Conservation (phyloP, 495 filamentous ascomycete genomes). For the Daldinia childiae region DNA sequence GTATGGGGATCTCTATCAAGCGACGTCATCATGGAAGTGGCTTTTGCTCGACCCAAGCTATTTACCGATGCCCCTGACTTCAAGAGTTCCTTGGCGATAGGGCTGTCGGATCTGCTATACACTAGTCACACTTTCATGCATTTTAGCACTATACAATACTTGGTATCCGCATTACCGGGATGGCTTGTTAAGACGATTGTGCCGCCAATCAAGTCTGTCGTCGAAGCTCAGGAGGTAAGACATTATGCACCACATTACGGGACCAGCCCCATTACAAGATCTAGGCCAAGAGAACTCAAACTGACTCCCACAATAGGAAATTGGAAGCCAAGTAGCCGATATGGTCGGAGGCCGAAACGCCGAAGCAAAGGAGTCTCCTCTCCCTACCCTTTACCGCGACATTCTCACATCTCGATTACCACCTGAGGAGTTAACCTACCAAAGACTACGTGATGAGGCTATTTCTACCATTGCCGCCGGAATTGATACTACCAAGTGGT, state of each 20-base stretch:
- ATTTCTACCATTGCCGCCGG: slow-evolving; percentile 46
- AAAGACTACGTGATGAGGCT: slow-evolving; percentile 44
- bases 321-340: slow-evolving; percentile 19
- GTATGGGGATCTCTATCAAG: slow-evolving; percentile 42
- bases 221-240: slow-evolving; percentile 17
- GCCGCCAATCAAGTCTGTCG: slow-evolving; percentile 9
- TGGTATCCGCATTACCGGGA: slow-evolving; percentile 36
- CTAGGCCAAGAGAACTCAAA: not conserved
- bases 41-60: slow-evolving; percentile 33
- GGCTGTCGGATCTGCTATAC: not conserved
- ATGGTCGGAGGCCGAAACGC: slow-evolving; percentile 12
- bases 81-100: slow-evolving; percentile 8
- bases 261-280: not conserved
- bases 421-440: slow-evolving; percentile 36
- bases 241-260: not conserved
- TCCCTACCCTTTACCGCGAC: slow-evolving; percentile 41
- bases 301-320: slow-evolving; percentile 9
- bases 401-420: slow-evolving; percentile 47
- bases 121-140: slow-evolving; percentile 15
- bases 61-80: slow-evolving; percentile 45
- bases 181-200: slow-evolving; percentile 13
- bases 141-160: slow-evolving; percentile 34
- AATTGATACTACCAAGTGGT: slow-evolving; percentile 49
- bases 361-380: slow-evolving; percentile 9
- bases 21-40: slow-evolving; percentile 47